Percentiles rank a stretch among this genome's conserved stretches.
Evolutionary conservation across 495 filamentous ascomycete genomes (phyloP).

Genomic region (Extremus antarcticus): DNA sequence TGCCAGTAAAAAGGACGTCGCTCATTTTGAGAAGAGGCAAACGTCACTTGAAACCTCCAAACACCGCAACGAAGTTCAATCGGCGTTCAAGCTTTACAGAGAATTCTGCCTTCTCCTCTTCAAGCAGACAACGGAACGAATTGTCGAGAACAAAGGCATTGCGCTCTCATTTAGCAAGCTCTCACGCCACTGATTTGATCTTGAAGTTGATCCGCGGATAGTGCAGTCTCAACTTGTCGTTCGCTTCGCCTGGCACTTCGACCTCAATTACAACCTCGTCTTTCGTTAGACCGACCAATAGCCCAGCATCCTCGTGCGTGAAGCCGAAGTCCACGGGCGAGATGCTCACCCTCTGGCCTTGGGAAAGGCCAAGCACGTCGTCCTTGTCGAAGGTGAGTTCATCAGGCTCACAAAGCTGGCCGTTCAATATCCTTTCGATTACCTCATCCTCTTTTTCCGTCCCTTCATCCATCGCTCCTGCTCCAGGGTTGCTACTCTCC

Average conservation of each 20-base stretch:
- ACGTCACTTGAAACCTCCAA: too few species aligned
- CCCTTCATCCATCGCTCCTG: conserved; percentile 1
- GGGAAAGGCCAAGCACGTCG: not conserved
- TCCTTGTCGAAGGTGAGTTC: not conserved
- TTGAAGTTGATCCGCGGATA: conserved; percentile 45
- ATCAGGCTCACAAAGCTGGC: not conserved
- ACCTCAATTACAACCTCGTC: conserved; percentile 14
- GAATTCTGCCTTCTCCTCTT: too few species aligned
- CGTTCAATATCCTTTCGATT: not conserved
- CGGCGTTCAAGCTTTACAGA: too few species aligned
- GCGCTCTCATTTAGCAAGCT: too few species aligned
- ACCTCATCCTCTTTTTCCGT: not conserved
- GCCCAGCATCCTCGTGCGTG: conserved; percentile 1
- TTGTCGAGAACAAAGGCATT: too few species aligned
- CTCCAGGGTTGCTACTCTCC: not conserved
- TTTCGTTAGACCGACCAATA: not conserved
- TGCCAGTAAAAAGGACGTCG: too few species aligned
- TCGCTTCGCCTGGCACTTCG: conserved; percentile 26
- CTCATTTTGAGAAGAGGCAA: too few species aligned
- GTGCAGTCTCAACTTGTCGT: conserved; percentile 37
- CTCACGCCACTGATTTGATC: conserved; percentile 26
- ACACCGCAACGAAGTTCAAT: too few species aligned
- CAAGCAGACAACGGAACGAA: too few species aligned
- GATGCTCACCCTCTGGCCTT: conserved; percentile 28
- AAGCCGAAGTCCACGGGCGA: conserved; percentile 38